Conservation (phyloP, 1,284 basidiomycete genomes). For the Athelia sp. region DNA sequence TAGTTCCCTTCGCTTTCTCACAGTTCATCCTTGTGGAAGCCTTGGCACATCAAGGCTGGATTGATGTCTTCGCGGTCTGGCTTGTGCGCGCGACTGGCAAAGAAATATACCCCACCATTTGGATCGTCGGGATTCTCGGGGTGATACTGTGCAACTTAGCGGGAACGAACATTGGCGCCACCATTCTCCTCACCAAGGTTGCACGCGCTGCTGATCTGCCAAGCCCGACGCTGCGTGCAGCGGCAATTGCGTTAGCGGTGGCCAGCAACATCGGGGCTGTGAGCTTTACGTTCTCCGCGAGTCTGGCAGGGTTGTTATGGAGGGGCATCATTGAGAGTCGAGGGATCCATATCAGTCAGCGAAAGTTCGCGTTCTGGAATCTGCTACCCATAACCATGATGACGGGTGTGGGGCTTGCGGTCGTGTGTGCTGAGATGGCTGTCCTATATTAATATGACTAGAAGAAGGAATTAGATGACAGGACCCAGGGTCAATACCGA, state of each 20-base stretch:
- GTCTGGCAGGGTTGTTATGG: conserved; percentile 91
- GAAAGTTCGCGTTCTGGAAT: conserved; percentile 76
- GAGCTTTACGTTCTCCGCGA: conserved; percentile 87
- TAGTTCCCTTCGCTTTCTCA: conserved; percentile 91
- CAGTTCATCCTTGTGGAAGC: conserved; percentile 95
- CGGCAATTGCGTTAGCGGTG: conserved; percentile 63
- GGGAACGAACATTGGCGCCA: conserved; percentile 95
- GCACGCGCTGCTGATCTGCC: conserved; percentile 22
- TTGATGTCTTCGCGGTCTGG: conserved; percentile 80
- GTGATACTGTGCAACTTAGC: conserved; percentile 85
- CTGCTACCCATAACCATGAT: conserved; percentile 48
- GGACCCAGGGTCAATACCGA: too few relatives aligned
- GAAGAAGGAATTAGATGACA: background rate
- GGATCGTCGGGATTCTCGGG: conserved; percentile 55
- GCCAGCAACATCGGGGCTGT: conserved; percentile 93
- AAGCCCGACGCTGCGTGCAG: conserved; percentile 24
- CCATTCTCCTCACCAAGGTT: conserved; percentile 79
- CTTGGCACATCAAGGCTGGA: conserved; percentile 86
- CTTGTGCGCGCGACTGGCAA: conserved; percentile 42
- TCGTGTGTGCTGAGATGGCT: conserved; percentile 65
- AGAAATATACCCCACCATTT: conserved; percentile 44
- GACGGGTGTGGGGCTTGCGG: conserved; percentile 45
- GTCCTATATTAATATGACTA: conserved; percentile 33
- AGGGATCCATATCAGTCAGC: conserved; percentile 61
- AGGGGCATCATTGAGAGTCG: conserved; percentile 75